Conservation (phyloP, 2,329 filamentous ascomycete genomes). For the Clonostachys sp. region DNA sequence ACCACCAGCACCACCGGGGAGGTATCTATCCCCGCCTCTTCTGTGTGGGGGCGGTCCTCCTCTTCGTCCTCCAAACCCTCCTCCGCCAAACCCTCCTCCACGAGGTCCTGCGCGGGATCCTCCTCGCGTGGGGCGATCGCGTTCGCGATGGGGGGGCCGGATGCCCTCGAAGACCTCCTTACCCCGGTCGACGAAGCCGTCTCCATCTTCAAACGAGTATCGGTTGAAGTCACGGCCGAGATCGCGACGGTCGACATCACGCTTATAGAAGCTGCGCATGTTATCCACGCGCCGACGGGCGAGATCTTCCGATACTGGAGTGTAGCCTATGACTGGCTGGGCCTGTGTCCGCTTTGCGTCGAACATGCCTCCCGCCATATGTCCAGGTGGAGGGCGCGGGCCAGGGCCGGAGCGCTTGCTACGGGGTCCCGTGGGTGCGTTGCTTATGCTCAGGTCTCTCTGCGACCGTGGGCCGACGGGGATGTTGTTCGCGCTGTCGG, state of each 20-base stretch:
- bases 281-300: constrained; percentile 60
- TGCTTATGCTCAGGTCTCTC: constrained; percentile 6
- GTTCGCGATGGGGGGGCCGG: constrained; percentile 52
- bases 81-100: constrained; percentile 14
- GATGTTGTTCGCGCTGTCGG: constrained; percentile 21
- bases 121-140: constrained; percentile 32
- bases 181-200: constrained; percentile 66
- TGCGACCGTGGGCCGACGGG: constrained; percentile 27
- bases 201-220: constrained; percentile 67
- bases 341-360: constrained; percentile 27
- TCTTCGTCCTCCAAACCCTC: constrained; percentile 16
- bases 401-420: constrained; percentile 25
- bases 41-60: constrained; percentile 13
- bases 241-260: constrained; percentile 21
- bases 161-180: constrained; percentile 66
- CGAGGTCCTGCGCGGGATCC: constrained; percentile 20
- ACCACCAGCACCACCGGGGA: constrained; percentile 14
- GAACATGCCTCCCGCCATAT: not conserved
- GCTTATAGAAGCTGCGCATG: constrained; percentile 42
- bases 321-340: constrained; percentile 35
- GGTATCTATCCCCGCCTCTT: constrained; percentile 23
- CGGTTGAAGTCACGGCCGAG: constrained; percentile 54
- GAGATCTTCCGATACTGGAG: constrained; percentile 59
- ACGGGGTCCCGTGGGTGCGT: constrained; percentile 27
- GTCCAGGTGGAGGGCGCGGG: constrained; percentile 8